Base-by-base conservation (phyloP, 495 filamentous ascomycete genomes). In the Xylaria grammica region DNA sequence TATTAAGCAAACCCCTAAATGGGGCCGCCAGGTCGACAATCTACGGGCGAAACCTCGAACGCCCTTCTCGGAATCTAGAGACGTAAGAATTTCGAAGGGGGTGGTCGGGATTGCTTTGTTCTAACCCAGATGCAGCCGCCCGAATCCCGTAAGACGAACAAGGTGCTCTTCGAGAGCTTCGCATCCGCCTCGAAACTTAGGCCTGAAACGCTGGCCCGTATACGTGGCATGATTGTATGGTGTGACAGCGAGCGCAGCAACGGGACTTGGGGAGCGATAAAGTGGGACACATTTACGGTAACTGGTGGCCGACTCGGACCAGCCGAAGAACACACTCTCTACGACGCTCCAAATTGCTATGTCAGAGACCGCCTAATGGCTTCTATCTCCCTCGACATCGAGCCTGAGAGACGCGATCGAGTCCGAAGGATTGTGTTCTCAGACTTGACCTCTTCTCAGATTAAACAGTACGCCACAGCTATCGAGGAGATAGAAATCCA, bases 321-420 rank as follows among this genome's bases (percentile, higher is more conserved):
- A 32, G 20, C 30, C 2, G n/a, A n/a, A 34, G 2, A 49, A 45
- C 57, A 60, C 10, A 60, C 57, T 1, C 42, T 60, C 8, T 8
- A 8, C 26, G 57, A 60, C 34, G 17, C 49, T 17, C 57, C 57
- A 10, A 26, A 60, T 36, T 49, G 46, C 9, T 60, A 60, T 46
- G 40, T 60, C 42, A 19, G 57, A 36, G 57, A 60, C 32, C 46
- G 57, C 27, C n/a, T 60, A 7, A 45, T 60, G 57, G 19, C n/a
- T 4, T 27, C 24, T 36, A 60, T 40, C 42, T 34, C n/a, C 9
- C 2, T 30, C 26, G 42, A 34, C 15, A 15, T 30, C 8, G n/a
- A 22, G 15, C 42, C 27, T 6, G 32, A 45, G 42, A 49, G n/a
- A 44, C 13, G 29, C 13, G 50, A 53, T 4, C 19, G 8, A 11